Base-by-base conservation (phyloP, 192 early-diverging fungal species). In the Gigaspora rosea region DNA sequence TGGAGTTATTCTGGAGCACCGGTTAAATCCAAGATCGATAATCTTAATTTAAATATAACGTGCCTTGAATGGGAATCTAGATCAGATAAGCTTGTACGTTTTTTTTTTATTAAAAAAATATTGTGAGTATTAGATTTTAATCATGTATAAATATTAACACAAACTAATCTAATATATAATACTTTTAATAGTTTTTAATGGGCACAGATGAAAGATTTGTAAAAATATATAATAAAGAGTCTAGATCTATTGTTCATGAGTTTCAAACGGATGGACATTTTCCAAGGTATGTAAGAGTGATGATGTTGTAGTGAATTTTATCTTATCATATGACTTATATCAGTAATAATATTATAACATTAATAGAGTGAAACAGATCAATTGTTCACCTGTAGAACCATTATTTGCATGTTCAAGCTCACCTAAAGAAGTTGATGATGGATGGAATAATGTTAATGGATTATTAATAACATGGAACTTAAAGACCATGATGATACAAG, bases 161-260 rank as follows among this genome's bases (percentile, higher is more conserved):
- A 18, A 11, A 16, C 9, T 5, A 56, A 56, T 13, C 3, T 56
- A n/a, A 56, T 56, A 41, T 65, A 36, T 36, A 18, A 51, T 46
- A 12, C 15, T 46, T 49, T 41, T 16, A 65, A 57, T 71, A 88
- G 86, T 73, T 90, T 5, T 88, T 89, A 32, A 75, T 89, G 33
- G 86, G 88, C 5, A 90, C 87, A 11, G 85, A 87, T 78, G 59
- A 77, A 33, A 82, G 81, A 47, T 54, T 82, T 20, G 82, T 90
- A 74, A 79, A 84, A 33, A 82, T 86, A 49, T 90, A 89, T 71
- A 89, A 86, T 73, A 76, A 83, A 6, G 89, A 90, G 47, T 80
- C 82, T 6, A 83, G 82, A 57, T 84, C 88, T 3, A 66, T 90
- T 10, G 85, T 90, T 15, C 89, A 89, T 65, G 86, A 87, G 54